Evolutionary conservation across 2,329 filamentous ascomycete genomes (phyloP).

Genomic region (Bipolaris oryzae): DNA sequence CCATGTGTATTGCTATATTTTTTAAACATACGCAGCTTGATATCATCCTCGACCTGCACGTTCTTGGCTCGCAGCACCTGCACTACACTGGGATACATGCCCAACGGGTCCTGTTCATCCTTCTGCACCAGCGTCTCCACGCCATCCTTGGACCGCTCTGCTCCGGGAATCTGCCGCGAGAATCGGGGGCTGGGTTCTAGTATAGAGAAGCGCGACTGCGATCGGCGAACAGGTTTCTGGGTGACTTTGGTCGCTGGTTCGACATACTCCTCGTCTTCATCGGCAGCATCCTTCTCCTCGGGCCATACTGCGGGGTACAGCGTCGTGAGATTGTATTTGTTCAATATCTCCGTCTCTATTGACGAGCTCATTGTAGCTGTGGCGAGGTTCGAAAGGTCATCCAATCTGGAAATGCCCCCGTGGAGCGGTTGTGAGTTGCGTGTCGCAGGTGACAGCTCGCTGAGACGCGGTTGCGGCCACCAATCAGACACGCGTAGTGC

Average conservation of each 20-base stretch:
- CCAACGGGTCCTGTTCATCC: constrained; percentile 91
- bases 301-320: constrained; percentile 87
- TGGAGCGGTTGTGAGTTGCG: constrained; percentile 10
- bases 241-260: constrained; percentile 52
- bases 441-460: constrained; percentile 20
- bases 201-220: constrained; percentile 82
- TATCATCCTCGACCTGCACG: constrained; percentile 82
- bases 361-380: constrained; percentile 35
- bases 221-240: constrained; percentile 54
- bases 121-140: constrained; percentile 81
- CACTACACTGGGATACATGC: constrained; percentile 86
- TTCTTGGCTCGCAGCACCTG: constrained; percentile 77
- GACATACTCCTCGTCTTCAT: constrained; percentile 58
- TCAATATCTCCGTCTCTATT: constrained; percentile 74
- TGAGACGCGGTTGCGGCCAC: constrained; percentile 28
- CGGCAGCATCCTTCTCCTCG: constrained; percentile 73
- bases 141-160: constrained; percentile 70
- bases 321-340: constrained; percentile 85
- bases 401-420: constrained; percentile 1
- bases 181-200: constrained; percentile 77
- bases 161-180: constrained; percentile 70
- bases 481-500: constrained; percentile 29
- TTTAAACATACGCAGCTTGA: constrained; percentile 69
- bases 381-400: constrained; percentile 4
- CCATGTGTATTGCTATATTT: constrained; percentile 4